These are phyloP conservation scores for Leccinum uliginosum DNA, from an alignment of 768 basidiomycete genomes.

Conservation along the genomic window DNA sequence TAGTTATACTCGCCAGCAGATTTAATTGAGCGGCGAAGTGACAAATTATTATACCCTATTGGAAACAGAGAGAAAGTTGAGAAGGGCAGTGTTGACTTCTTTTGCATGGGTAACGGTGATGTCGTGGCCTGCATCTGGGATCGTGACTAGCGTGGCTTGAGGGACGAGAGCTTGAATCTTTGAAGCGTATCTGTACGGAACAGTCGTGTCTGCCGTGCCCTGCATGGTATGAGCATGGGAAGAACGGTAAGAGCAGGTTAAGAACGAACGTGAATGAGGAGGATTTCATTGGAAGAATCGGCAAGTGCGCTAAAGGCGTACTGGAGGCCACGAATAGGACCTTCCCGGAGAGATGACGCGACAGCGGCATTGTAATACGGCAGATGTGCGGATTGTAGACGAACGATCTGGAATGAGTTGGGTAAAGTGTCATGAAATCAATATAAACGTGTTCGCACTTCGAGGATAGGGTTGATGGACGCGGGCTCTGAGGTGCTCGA, in stretches of 20 bases:
- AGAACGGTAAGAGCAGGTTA: neutral
- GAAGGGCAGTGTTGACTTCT: conserved; percentile 27
- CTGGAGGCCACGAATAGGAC: conserved; percentile 62
- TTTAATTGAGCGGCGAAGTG: too few relatives aligned
- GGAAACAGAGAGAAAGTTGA: conserved; percentile 23
- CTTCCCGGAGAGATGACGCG: conserved; percentile 71
- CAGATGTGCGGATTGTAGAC: conserved; percentile 74
- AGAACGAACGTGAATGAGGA: conserved; percentile 59
- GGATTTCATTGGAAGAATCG: conserved; percentile 44
- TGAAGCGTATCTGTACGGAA: conserved; percentile 30
- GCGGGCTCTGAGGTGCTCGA: conserved; percentile 19
- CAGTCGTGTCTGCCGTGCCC: conserved; percentile 33
- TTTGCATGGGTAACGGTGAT: conserved; percentile 30
- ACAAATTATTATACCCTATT: neutral
- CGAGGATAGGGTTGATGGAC: conserved; percentile 35
- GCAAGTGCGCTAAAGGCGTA: conserved; percentile 49
- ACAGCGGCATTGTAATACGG: conserved; percentile 71
- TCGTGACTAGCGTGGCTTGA: conserved; percentile 27
- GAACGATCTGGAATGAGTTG: conserved; percentile 47
- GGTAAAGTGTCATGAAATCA: neutral
- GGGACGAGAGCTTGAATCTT: conserved; percentile 30
- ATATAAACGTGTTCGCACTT: conserved; percentile 29
- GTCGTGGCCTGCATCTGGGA: conserved; percentile 27
- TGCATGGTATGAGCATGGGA: conserved; percentile 5
- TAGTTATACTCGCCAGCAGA: neutral